phyloP scores from a whole-genome alignment of 441 rosid species.

The Populus hybrid region DNA sequence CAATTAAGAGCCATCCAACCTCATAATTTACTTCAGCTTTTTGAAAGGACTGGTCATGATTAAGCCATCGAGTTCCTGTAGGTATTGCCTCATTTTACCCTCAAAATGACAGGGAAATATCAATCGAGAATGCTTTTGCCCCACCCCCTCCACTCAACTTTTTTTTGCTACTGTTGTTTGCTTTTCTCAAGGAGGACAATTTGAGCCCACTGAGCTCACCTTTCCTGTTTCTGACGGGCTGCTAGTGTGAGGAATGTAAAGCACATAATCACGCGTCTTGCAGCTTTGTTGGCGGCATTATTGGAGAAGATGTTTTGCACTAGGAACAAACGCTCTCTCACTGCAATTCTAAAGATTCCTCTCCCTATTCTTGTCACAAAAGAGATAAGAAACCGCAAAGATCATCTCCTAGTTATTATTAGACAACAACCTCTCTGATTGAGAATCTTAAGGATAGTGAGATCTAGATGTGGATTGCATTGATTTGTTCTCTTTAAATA shows the following conservation, averaged over 20 bases:
- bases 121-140: not conserved
- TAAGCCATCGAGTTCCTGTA: too few species aligned
- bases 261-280: not conserved
- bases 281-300: not conserved
- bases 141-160: too few species aligned
- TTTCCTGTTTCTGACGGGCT: not conserved
- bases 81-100: too few species aligned
- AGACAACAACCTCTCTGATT: not conserved
- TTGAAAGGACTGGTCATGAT: too few species aligned
- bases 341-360: not conserved
- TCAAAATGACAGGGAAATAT: too few species aligned
- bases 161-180: too few species aligned
- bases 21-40: too few species aligned
- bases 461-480: not conserved
- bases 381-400: not conserved
- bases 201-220: not conserved
- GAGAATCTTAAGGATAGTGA: not conserved
- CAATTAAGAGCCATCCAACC: too few species aligned
- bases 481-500: not conserved
- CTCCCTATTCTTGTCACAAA: not conserved
- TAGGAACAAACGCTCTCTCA: not conserved
- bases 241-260: not conserved
- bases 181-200: not conserved
- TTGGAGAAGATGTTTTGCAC: not conserved
- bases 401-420: not conserved